These are phyloP conservation scores for Sclerotinia glacialis DNA, from an alignment of 2,329 filamentous ascomycete genomes.

Conservation along the genomic window DNA sequence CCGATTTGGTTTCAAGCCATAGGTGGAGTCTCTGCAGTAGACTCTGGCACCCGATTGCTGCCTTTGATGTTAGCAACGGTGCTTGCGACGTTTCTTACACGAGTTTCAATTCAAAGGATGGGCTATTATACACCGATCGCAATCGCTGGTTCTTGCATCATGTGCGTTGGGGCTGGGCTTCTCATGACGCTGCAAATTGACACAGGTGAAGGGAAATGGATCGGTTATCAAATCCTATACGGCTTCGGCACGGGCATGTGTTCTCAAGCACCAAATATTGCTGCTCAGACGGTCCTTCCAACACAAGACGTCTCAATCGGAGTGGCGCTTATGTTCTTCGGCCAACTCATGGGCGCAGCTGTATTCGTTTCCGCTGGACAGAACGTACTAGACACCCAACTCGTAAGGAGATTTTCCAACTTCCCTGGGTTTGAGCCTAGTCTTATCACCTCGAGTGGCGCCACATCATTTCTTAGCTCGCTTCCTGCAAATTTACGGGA, in stretches of 20 bases:
- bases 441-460: background rate
- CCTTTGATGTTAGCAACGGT: constrained; percentile 38
- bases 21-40: constrained; percentile 42
- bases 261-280: constrained; percentile 49
- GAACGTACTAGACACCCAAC: constrained; percentile 20
- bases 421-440: constrained; percentile 22
- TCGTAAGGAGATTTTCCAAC: constrained; percentile 48
- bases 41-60: constrained; percentile 44
- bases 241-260: constrained; percentile 46
- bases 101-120: constrained; percentile 28
- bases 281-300: constrained; percentile 46
- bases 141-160: constrained; percentile 24
- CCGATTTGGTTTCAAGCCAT: constrained; percentile 50
- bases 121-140: constrained; percentile 38
- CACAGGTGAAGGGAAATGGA: constrained; percentile 46
- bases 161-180: constrained; percentile 26
- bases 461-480: constrained; percentile 43
- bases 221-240: constrained; percentile 47
- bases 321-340: constrained; percentile 23
- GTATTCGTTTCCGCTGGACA: constrained; percentile 19
- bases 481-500: constrained; percentile 44
- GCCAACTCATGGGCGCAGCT: constrained; percentile 10
- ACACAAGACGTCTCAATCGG: constrained; percentile 51
- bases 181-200: constrained; percentile 40
- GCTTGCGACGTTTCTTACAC: constrained; percentile 28